Conservation (phyloP, 1,284 basidiomycete species). For the Tetrapyrgos nigripes region DNA sequence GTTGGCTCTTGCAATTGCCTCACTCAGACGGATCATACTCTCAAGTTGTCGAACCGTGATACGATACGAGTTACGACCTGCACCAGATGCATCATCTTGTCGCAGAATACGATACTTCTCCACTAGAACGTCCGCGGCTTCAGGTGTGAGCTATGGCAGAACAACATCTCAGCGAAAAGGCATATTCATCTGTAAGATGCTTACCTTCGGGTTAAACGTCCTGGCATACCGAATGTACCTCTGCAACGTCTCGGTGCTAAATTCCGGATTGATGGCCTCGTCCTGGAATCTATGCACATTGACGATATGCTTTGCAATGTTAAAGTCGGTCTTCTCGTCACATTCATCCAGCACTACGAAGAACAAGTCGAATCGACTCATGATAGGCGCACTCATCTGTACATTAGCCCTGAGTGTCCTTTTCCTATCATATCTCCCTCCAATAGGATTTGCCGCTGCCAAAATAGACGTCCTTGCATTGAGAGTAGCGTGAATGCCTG, state of each 20-base stretch:
- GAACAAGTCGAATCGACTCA: constrained; percentile 99
- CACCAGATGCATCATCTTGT: constrained; percentile 91
- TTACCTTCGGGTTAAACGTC: constrained; percentile 95
- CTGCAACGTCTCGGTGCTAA: constrained; percentile 96
- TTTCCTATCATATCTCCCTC: constrained; percentile 97
- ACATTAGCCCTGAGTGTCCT: constrained; percentile 94
- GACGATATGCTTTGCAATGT: constrained; percentile 97
- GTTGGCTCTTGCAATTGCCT: constrained; percentile 97
- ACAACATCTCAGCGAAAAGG: constrained; percentile 11
- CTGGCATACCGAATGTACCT: constrained; percentile 96
- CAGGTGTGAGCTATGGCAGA: constrained; percentile 78
- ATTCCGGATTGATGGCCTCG: constrained; percentile 94
- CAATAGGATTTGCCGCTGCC: constrained; percentile 97
- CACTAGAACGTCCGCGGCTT: constrained; percentile 92
- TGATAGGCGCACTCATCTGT: constrained; percentile 98
- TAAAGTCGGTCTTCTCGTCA: constrained; percentile 91
- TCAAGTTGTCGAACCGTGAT: constrained; percentile 97
- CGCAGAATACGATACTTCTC: constrained; percentile 95
- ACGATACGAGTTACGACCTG: constrained; percentile 91
- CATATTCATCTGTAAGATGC: constrained; percentile 13
- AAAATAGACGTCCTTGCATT: constrained; percentile 98
- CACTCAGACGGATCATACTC: constrained; percentile 96
- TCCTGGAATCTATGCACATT: constrained; percentile 97
- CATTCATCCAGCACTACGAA: constrained; percentile 99
- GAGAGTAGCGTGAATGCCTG: constrained; percentile 97